Evolutionary conservation across 768 basidiomycete genomes (phyloP).

Genomic region (Lactifluus piperatus): DNA sequence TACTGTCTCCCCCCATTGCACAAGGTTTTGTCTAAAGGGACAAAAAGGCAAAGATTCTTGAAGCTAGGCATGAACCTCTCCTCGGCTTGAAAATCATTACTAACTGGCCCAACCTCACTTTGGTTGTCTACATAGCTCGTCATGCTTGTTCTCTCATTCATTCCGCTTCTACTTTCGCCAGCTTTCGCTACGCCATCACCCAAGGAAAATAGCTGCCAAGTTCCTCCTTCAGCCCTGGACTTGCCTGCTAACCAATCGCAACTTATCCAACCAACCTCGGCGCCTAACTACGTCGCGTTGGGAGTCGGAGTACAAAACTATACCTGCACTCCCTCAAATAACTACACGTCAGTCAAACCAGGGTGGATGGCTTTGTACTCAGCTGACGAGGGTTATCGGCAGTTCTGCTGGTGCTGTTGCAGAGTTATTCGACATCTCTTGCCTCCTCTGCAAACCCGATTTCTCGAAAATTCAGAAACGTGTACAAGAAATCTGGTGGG

Average conservation of each 20-base stretch:
- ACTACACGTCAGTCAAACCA: not conserved
- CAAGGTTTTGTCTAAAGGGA: too few relatives aligned
- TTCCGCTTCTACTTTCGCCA: not conserved
- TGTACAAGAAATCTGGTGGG: not conserved
- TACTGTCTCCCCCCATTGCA: too few relatives aligned
- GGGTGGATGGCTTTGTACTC: not conserved
- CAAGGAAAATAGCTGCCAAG: not conserved
- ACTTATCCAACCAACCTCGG: not conserved
- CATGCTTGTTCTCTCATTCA: not conserved
- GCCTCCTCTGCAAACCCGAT: not conserved
- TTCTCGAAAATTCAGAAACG: not conserved
- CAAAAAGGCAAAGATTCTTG: not conserved
- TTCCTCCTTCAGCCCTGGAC: not conserved
- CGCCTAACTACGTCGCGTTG: not conserved
- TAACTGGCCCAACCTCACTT: not conserved
- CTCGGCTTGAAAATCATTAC: too few relatives aligned
- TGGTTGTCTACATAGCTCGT: not conserved
- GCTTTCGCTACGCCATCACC: not conserved
- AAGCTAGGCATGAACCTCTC: not conserved
- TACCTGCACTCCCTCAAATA: not conserved
- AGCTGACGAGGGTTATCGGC: not conserved
- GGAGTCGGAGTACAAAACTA: slow-evolving; percentile 7
- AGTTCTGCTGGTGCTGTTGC: slow-evolving; percentile 16
- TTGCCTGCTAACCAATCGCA: not conserved
- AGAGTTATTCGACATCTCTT: slow-evolving; percentile 11